Evolutionary conservation across 192 early-diverging fungal genomes (phyloP).

Genomic region (Obelidium mucronatum): DNA sequence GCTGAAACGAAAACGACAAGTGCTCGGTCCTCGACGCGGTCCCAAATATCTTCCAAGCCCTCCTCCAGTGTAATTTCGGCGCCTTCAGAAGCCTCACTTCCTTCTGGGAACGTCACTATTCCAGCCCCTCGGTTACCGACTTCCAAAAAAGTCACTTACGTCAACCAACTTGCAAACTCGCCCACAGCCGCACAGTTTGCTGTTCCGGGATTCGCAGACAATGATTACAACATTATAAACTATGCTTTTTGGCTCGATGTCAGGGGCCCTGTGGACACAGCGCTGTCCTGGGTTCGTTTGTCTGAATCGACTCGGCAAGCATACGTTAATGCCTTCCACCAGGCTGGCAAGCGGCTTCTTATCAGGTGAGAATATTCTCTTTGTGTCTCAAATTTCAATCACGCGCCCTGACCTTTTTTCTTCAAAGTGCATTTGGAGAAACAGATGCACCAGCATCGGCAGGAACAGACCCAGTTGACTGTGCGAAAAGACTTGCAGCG

Average conservation of each 20-base stretch:
- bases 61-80: too few relatives aligned
- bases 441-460: slow-evolving; percentile 36
- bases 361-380: too few relatives aligned
- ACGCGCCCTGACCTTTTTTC: too few relatives aligned
- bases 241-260: slow-evolving; percentile 41
- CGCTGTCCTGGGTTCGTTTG: slow-evolving; percentile 33
- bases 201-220: slow-evolving; percentile 22
- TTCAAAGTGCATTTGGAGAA: slow-evolving; percentile 46
- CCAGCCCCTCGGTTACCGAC: too few relatives aligned
- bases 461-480: slow-evolving; percentile 35
- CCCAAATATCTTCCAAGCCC: too few relatives aligned
- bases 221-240: slow-evolving; percentile 47
- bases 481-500: slow-evolving; percentile 39
- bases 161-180: too few relatives aligned
- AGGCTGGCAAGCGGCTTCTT: slow-evolving; percentile 39
- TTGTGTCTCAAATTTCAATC: too few relatives aligned
- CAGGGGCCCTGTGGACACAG: slow-evolving; percentile 34
- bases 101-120: too few relatives aligned
- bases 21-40: too few relatives aligned
- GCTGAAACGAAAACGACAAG: too few relatives aligned
- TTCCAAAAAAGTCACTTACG: too few relatives aligned
- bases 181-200: neutral
- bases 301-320: slow-evolving; percentile 27
- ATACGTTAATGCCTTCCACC: slow-evolving; percentile 36
- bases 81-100: too few relatives aligned